Evolutionary conservation across 495 filamentous ascomycete species (phyloP).

Genomic region (Filosporella fistucella): DNA sequence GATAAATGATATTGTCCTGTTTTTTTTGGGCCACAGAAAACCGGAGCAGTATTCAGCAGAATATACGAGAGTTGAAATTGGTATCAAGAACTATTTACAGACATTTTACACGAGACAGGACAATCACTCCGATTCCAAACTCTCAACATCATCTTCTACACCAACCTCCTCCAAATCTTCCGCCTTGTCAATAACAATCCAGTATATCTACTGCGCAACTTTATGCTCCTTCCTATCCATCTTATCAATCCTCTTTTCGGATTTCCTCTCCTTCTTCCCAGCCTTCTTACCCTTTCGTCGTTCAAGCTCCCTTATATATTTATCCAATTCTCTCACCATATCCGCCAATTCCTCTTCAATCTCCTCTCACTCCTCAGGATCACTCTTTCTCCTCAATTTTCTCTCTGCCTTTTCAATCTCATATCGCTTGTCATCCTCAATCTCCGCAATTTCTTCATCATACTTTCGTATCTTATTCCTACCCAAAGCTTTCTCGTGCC

Average conservation of each 20-base stretch:
- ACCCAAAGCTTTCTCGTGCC: background rate
- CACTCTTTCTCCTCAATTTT: slow-evolving; percentile 3
- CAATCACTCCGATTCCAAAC: slow-evolving; percentile 4
- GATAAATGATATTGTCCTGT: too few species aligned
- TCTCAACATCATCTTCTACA: slow-evolving; percentile 7
- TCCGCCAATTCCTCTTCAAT: background rate
- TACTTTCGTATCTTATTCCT: background rate
- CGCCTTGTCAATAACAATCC: slow-evolving; percentile 12
- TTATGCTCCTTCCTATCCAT: slow-evolving; percentile 10
- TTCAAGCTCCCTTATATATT: background rate
- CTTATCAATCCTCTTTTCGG: slow-evolving; percentile 23
- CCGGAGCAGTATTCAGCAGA: too few species aligned
- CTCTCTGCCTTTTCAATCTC: slow-evolving; percentile 4
- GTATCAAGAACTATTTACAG: too few species aligned
- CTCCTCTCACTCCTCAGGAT: slow-evolving; percentile 10
- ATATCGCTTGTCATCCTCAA: background rate
- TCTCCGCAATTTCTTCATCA: background rate
- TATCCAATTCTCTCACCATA: background rate
- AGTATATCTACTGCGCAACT: slow-evolving; percentile 7
- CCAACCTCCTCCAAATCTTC: background rate
- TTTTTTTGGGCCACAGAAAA: too few species aligned
- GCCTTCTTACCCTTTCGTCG: background rate
- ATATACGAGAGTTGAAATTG: too few species aligned
- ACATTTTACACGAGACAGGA: too few species aligned
- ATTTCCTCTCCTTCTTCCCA: slow-evolving; percentile 5